Evolutionary conservation across 2,329 filamentous ascomycete species (phyloP).

Genomic region (Diplodia sapinea): DNA sequence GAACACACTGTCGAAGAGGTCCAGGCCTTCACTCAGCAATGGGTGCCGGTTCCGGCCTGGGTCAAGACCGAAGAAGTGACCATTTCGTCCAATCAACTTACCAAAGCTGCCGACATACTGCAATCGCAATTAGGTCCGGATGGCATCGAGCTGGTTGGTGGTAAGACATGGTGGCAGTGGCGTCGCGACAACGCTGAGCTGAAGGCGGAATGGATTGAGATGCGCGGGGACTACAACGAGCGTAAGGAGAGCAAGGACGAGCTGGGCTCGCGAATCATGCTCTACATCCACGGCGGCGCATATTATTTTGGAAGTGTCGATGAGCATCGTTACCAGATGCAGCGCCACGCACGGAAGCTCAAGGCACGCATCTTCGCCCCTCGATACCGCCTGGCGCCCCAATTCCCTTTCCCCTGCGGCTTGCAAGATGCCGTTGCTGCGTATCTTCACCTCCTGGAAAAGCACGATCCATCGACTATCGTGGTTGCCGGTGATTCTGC

Average conservation of each 20-base stretch:
- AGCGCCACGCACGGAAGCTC: slow-evolving; percentile 91
- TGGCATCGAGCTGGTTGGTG: slow-evolving; percentile 78
- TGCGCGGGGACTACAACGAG: slow-evolving; percentile 79
- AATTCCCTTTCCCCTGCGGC: slow-evolving; percentile 95
- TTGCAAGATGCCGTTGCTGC: slow-evolving; percentile 87
- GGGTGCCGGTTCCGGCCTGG: slow-evolving; percentile 89
- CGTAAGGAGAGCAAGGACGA: slow-evolving; percentile 65
- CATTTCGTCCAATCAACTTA: slow-evolving; percentile 69
- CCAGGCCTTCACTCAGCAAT: slow-evolving; percentile 88
- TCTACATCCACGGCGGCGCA: slow-evolving; percentile 92
- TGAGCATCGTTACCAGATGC: slow-evolving; percentile 97
- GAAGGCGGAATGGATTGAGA: slow-evolving; percentile 94
- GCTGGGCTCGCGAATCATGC: slow-evolving; percentile 76
- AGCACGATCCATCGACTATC: slow-evolving; percentile 80
- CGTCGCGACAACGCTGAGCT: slow-evolving; percentile 68
- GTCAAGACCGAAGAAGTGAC: slow-evolving; percentile 74
- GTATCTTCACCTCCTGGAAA: slow-evolving; percentile 79
- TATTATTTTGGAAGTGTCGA: slow-evolving; percentile 97
- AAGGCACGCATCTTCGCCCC: slow-evolving; percentile 87
- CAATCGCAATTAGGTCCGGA: slow-evolving; percentile 76
- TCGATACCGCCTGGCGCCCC: slow-evolving; percentile 84
- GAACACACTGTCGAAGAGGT: slow-evolving; percentile 92
- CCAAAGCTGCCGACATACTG: slow-evolving; percentile 67
- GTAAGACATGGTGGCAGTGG: slow-evolving; percentile 79
- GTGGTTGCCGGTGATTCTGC: slow-evolving; percentile 91